Evolutionary conservation across 2,329 filamentous ascomycete genomes (phyloP), one percentile per base, ranked within the genome.

Genomic region (Aspergillus floridensis): DNA sequence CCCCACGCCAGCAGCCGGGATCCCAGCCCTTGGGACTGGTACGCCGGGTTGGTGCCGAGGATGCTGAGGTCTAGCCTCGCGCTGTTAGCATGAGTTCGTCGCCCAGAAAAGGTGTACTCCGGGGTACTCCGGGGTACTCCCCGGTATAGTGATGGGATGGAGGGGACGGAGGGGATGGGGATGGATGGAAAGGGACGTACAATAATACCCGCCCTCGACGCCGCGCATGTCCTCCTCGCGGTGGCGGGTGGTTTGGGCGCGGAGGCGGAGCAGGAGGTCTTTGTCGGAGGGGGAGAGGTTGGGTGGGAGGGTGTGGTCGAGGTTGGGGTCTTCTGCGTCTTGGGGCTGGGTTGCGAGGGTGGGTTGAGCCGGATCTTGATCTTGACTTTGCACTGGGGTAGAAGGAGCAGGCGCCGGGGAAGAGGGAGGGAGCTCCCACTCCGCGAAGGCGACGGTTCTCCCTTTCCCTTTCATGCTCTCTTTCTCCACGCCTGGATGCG

Each of bases 1-100:
- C 74, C 74, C 71, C 72, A 76, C 53, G 68, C 66, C 6, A 78
- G 64, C 7, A 80, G 66, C 47, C 59, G 63, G 4, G 67, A 64
- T 4, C 61, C 70, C 2, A 72, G 41, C 1, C 70, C 69, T 0
- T 51, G 62, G 4, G 69, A 66, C 11, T 68, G 63, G 8, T 66
- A 63, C 3, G 57, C 59, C 2, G 68, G 64, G n/a, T 69, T 61
- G 4, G 70, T 70, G 11, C 55, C 68, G 7, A 72, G 44, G 12
- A 70, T 57, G 31, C 70, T 65, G 14, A 72, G 60, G 60, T 68
- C 22, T 22, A 22, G 22, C 22, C 3, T 22, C 22, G 22, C 3
- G 22, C 3, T 22, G 22, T 22, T 22, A 22, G 22, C 3, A 22
- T 22, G 22, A 22, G 22, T 4, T 22, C 22, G 22, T 22, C 22